Evolutionary conservation across 345 rosid genomes (phyloP), one percentile per base, ranked within the genome.

Genomic region (Salix caprea): DNA sequence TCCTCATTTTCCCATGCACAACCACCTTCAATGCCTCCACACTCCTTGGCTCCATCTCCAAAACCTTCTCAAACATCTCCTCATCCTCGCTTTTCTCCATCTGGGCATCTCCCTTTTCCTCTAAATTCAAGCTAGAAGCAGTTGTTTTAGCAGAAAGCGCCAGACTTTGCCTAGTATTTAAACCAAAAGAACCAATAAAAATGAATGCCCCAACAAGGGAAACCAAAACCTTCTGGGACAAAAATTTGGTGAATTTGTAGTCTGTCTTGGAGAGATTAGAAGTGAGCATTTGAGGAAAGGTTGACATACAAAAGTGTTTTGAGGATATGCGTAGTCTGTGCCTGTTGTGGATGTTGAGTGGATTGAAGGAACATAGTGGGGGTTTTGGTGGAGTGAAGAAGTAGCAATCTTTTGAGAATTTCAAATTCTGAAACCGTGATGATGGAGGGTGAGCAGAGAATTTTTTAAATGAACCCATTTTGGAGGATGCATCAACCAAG

Each of bases 1-100:
- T 89, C 85, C 96, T 95, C 93, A 90, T 91, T 88, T 91, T 95
- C 82, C 77, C 80, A 64, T 90, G 79, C 84, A 95, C 75, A 78
- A 88, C 82, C 76, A 85, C 90, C 81, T 93, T 95, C 90, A 91
- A 73, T 0, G 93, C 97, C 65, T 90, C 89, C 79, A 89, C 83
- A 77, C 93, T 89, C 46, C 74, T 78, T 0, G 97, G 92, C 74
- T 93, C 97, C 66, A 34, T 87, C 84, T 90, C 91, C 81, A 93
- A 73, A 78, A 93, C 26, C 81, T 82, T 85, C 85, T 90, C 97
- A 46, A 72, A 86, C 91, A 84, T 85, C 78, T 69, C 84, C 72
- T 89, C 94, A 18, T 85, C 85, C 60, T 80, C 91, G 37, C 65
- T 76, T 24, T 74, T 76, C 83, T 52, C 87, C 78, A 80, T 74